Base-by-base conservation (phyloP, 345 rosid species). In the Dimocarpus longan region DNA sequence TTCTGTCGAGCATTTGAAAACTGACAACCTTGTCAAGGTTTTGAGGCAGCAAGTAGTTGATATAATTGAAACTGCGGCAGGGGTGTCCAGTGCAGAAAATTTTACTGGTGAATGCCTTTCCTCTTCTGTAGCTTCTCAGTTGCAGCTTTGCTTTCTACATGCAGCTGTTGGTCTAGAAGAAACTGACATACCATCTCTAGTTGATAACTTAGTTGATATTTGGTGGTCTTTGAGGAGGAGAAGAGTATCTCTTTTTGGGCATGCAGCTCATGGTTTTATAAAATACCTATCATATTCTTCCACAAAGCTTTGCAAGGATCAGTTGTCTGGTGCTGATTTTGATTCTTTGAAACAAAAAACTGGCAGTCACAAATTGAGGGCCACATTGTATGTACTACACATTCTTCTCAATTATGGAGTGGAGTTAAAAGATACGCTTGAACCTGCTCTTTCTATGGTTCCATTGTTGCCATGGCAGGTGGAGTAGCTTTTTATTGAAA, bases 381-480 rank as follows among this genome's bases (percentile, higher is more conserved):
- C 98, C 78, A 95, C 92, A 79, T 81, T 95, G 81, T 89, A 88
- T 89, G 85, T 93, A 77, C 85, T 95, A 71, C 93, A 90, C 81
- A 90, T 95, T 83, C 86, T 95, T 80, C 93, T 95, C 37, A 91
- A 95, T 82, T 93, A 84, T 77, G 98, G 97, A 74, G 89, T 87
- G 79, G 98, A 95, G 87, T 86, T 95, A 78, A 88, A 90, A 86
- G 97, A 95, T 77, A 86, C 85, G 40, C 89, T 95, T 85, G 93
- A 84, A 84, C 85, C 86, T 76, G 89, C 91, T 70, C 98, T 95
- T 84, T 90, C 94, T 69, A 78, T 86, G 73, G 85, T 91, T 82
- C 95, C 98, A 81, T 79, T 93, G 88, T 84, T 87, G 78, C 89
- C 98, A 77, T 95, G 98, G 98, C 98, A 95, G 98, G 98, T 90